Conservation (phyloP, 78 protist genomes). For the Dictyostelium capitatum region DNA sequence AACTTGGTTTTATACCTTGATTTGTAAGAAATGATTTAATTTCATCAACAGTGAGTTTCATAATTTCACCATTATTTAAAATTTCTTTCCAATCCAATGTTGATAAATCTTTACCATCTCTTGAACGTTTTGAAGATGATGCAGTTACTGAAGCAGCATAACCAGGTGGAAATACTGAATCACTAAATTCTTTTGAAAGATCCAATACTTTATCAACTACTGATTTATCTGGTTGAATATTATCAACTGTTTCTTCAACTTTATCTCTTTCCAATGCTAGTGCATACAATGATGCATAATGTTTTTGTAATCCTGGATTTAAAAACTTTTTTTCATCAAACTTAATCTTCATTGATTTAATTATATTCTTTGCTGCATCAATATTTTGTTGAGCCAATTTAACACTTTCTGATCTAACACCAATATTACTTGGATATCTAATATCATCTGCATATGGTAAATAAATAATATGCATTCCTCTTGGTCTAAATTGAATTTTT, state of each 20-base stretch:
- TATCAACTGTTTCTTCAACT: slow-evolving; percentile 54
- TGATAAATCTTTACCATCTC: slow-evolving; percentile 38
- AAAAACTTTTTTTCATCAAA: slow-evolving; percentile 59
- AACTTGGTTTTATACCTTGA: slow-evolving; percentile 25
- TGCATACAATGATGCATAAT: slow-evolving; percentile 82
- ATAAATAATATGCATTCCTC: slow-evolving; percentile 73
- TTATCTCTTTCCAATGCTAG: slow-evolving; percentile 83
- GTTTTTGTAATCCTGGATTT: slow-evolving; percentile 70
- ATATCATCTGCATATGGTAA: slow-evolving; percentile 87
- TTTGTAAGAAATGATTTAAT: slow-evolving; percentile 21
- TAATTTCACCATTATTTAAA: slow-evolving; percentile 35
- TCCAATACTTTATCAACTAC: neutral
- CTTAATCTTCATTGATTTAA: slow-evolving; percentile 62
- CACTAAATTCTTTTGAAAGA: neutral
- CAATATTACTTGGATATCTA: slow-evolving; percentile 30
- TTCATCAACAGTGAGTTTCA: slow-evolving; percentile 52
- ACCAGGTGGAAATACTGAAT: slow-evolving; percentile 46
- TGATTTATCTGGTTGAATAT: slow-evolving; percentile 43
- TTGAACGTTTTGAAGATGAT: slow-evolving; percentile 32
- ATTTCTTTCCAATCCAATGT: slow-evolving; percentile 43
- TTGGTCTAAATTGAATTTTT: slow-evolving; percentile 17
- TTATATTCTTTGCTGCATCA: slow-evolving; percentile 61
- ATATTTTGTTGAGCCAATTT: neutral
- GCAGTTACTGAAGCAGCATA: neutral
- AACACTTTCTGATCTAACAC: neutral